Conservation (phyloP, 257 asterid species). For the Paulownia fortunei region DNA sequence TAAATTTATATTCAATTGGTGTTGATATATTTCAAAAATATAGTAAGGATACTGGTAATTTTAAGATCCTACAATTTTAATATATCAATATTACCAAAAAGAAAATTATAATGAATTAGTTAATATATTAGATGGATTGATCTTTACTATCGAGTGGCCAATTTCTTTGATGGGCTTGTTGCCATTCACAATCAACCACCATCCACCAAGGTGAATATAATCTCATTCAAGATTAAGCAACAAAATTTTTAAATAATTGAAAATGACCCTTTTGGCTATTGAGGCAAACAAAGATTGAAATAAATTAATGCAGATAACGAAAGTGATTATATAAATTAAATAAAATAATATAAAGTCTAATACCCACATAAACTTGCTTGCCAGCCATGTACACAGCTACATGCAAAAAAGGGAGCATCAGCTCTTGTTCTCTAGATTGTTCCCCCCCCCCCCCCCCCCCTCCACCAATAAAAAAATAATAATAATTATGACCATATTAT, state of each 20-base stretch:
- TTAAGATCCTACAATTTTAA: too few species aligned
- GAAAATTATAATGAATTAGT: background rate
- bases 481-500: conserved; percentile 26
- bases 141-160: too few species aligned
- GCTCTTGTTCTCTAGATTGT: conserved; percentile 46
- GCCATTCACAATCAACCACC: conserved; percentile 7
- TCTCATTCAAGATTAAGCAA: conserved; percentile 31
- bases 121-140: background rate
- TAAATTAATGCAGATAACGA: conserved; percentile 25
- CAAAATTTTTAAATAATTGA: conserved; percentile 4
- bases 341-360: conserved; percentile 27
- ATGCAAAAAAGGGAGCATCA: conserved; percentile 51
- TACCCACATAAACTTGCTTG: conserved; percentile 44
- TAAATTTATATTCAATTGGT: background rate
- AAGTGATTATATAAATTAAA: conserved; percentile 21
- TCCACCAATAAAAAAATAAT: conserved; percentile 23
- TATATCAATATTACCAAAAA: too few species aligned
- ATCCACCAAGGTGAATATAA: conserved; percentile 12
- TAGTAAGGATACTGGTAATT: too few species aligned
- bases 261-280: conserved; percentile 23
- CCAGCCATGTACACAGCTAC: conserved; percentile 54
- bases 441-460: conserved; percentile 34
- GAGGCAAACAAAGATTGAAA: conserved; percentile 6
- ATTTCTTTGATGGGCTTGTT: background rate
- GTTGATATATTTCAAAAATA: too few species aligned